A percentile compares a stretch with the other conserved stretches of the same genome.
Conservation (phyloP, 148 eudicot species). For the Rheum nobile region DNA sequence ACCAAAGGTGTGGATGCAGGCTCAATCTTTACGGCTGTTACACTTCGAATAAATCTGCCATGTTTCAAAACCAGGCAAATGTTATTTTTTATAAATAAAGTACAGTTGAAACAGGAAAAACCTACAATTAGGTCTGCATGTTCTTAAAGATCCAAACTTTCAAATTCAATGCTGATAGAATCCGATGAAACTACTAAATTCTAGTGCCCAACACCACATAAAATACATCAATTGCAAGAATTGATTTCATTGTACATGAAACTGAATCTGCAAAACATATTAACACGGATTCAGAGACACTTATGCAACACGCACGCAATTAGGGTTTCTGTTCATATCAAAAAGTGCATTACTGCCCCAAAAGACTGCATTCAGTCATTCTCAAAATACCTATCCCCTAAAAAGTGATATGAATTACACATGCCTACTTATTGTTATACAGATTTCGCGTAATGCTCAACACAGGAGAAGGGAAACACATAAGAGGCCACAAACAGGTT, state of each 20-base stretch:
- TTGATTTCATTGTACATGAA: neutral
- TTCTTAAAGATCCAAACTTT: neutral
- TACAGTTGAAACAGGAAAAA: neutral
- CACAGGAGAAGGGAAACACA: neutral
- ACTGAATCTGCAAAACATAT: neutral
- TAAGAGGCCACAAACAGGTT: neutral
- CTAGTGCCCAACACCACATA: neutral
- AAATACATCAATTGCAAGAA: neutral
- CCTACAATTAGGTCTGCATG: neutral
- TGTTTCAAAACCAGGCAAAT: conserved; percentile 18
- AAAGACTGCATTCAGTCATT: neutral
- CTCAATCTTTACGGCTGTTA: conserved; percentile 16
- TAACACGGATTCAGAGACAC: neutral
- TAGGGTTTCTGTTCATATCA: neutral
- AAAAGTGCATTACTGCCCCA: neutral
- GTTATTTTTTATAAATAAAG: neutral
- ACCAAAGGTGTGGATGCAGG: conserved; percentile 14
- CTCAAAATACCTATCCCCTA: neutral
- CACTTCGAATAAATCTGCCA: conserved; percentile 26
- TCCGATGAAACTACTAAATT: neutral
- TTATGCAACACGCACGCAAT: neutral
- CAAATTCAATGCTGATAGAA: neutral
- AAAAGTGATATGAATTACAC: neutral
- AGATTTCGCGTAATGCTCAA: neutral
- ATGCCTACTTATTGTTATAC: neutral